These are phyloP conservation scores for Claviceps digitariae DNA, from an alignment of 2,329 filamentous ascomycete species.

Conservation along the genomic window DNA sequence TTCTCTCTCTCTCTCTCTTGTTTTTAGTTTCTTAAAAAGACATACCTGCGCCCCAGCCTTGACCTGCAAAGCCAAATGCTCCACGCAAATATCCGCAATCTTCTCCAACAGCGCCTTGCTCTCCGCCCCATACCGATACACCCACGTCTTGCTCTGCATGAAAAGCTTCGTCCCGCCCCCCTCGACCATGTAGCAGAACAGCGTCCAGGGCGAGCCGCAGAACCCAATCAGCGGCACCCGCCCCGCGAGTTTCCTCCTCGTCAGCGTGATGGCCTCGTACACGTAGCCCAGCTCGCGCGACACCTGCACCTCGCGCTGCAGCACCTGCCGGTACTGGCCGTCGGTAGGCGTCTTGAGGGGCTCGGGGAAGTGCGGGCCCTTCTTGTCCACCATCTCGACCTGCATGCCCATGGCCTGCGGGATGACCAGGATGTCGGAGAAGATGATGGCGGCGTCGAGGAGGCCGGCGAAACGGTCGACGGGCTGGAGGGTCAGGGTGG, in stretches of 20 bases:
- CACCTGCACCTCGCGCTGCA: slow-evolving; percentile 71
- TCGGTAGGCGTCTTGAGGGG: slow-evolving; percentile 71
- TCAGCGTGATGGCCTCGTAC: slow-evolving; percentile 87
- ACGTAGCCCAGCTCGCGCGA: slow-evolving; percentile 80
- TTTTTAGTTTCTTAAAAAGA: neutral
- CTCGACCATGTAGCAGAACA: slow-evolving; percentile 98
- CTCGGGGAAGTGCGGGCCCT: slow-evolving; percentile 85
- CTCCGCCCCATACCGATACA: slow-evolving; percentile 75
- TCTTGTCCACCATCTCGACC: slow-evolving; percentile 98
- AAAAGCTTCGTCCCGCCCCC: slow-evolving; percentile 94
- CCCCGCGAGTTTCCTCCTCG: slow-evolving; percentile 73
- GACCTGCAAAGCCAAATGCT: slow-evolving; percentile 86
- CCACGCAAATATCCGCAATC: slow-evolving; percentile 87
- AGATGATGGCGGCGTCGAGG: slow-evolving; percentile 94
- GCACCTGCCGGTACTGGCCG: slow-evolving; percentile 65
- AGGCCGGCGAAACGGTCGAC: slow-evolving; percentile 84
- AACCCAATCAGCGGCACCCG: slow-evolving; percentile 91
- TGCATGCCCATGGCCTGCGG: slow-evolving; percentile 96
- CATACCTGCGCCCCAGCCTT: slow-evolving; percentile 76
- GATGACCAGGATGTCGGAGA: slow-evolving; percentile 95
- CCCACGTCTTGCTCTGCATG: slow-evolving; percentile 88
- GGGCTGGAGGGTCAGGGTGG: slow-evolving; percentile 85
- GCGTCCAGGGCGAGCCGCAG: slow-evolving; percentile 91
- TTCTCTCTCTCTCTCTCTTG: too few species aligned
- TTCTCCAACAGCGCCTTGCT: slow-evolving; percentile 74